A percentile compares a stretch with the other conserved stretches of the same genome.
phyloP scores from a whole-genome alignment of 23 red algal species.

The Chondrus crispus region DNA sequence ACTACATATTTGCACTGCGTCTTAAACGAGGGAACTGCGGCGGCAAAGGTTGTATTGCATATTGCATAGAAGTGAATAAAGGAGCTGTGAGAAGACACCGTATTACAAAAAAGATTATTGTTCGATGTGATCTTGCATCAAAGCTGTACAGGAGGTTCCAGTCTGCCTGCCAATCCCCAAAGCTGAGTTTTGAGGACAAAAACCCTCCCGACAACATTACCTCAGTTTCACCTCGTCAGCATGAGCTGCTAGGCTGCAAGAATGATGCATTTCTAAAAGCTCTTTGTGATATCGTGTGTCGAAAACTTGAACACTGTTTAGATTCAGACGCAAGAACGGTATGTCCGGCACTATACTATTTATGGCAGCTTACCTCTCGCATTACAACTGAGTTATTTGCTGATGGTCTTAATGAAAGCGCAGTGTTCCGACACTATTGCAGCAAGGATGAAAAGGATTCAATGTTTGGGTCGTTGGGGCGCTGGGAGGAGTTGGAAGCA shows the following conservation, averaged over 20 bases:
- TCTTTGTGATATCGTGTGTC: background rate
- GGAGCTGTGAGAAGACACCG: no score
- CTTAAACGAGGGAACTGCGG: no score
- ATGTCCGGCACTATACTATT: background rate
- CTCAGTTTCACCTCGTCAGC: no score
- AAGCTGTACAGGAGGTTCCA: no score
- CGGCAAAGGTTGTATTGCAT: no score
- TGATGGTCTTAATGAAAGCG: constrained; percentile 32
- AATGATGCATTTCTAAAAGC: background rate
- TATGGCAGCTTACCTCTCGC: background rate
- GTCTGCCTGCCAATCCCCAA: no score
- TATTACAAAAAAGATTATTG: no score
- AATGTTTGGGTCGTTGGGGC: background rate
- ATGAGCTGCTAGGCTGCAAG: background rate
- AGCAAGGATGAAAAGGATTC: background rate
- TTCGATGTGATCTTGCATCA: no score
- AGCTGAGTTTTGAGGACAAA: no score
- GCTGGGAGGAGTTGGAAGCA: background rate
- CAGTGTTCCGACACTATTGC: background rate
- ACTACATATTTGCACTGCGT: no score
- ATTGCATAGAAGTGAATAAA: no score
- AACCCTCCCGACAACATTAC: no score
- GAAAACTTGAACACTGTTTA: background rate
- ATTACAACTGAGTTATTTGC: constrained; percentile 11
- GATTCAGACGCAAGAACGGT: background rate